phyloP scores from a whole-genome alignment of 345 rosid genomes.

The Mallotus nudiflorus region DNA sequence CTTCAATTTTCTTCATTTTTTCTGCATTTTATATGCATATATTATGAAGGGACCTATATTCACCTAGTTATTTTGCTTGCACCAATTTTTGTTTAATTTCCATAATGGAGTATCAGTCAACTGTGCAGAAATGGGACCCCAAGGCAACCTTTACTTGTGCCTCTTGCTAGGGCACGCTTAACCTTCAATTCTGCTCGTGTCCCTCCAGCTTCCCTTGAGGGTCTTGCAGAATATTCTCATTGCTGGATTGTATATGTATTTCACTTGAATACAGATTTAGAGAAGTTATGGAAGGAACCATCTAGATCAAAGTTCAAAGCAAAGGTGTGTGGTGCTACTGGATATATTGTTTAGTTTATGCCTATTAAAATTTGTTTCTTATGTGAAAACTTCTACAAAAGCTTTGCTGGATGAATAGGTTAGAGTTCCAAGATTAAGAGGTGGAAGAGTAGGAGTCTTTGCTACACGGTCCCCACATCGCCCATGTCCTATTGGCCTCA shows the following conservation, averaged over 20 bases:
- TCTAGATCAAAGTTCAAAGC: conserved; percentile 91
- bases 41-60: background rate
- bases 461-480: conserved; percentile 93
- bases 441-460: conserved; percentile 78
- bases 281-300: conserved; percentile 89
- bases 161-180: conserved; percentile 81
- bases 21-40: background rate
- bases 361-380: conserved; percentile 18
- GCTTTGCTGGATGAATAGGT: conserved; percentile 51
- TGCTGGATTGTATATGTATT: conserved; percentile 92
- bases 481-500: conserved; percentile 89
- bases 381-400: conserved; percentile 26
- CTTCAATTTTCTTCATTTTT: background rate
- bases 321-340: conserved; percentile 42
- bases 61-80: background rate
- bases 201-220: conserved; percentile 95
- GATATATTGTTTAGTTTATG: background rate
- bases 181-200: conserved; percentile 64
- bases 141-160: conserved; percentile 85
- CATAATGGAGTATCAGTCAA: conserved; percentile 7
- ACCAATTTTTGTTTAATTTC: background rate
- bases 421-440: conserved; percentile 91
- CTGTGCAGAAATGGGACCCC: conserved; percentile 82
- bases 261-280: conserved; percentile 89
- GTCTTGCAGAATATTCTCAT: conserved; percentile 83